Conservation (phyloP, 148 eudicot species). For the Nyssa sinensis region DNA sequence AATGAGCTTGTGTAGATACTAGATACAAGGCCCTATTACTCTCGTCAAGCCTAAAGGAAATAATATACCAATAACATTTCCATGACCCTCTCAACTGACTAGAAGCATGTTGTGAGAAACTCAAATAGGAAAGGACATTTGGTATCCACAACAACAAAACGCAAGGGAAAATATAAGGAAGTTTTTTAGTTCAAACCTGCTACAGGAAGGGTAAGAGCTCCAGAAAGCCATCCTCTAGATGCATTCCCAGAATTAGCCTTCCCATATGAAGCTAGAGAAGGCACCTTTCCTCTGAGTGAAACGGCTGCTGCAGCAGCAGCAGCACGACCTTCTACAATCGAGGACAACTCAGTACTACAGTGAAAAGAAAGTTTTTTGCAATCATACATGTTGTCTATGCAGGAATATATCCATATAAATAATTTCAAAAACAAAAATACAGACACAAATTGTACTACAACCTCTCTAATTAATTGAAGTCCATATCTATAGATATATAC, state of each 20-base stretch:
- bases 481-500: no score
- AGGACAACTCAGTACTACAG: background rate
- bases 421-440: no score
- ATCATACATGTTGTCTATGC: no score
- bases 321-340: constrained; percentile 60
- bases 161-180: background rate
- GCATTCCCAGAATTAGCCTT: constrained; percentile 45
- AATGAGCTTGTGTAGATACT: no score
- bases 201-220: constrained; percentile 77
- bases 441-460: background rate
- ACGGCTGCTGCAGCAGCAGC: no score
- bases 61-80: no score
- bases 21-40: no score
- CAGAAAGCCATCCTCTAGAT: constrained; percentile 59
- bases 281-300: constrained; percentile 56
- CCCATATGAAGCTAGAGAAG: constrained; percentile 58
- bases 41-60: no score
- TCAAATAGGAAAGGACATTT: background rate
- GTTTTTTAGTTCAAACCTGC: constrained; percentile 63
- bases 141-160: background rate
- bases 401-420: background rate
- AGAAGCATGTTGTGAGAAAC: no score
- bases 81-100: no score
- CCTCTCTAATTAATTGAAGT: background rate
- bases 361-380: no score